A percentile compares a stretch with the other conserved stretches of the same genome.
phyloP scores from a whole-genome alignment of 192 early-diverging fungal genomes.

The Umbelopsis vinacea region DNA sequence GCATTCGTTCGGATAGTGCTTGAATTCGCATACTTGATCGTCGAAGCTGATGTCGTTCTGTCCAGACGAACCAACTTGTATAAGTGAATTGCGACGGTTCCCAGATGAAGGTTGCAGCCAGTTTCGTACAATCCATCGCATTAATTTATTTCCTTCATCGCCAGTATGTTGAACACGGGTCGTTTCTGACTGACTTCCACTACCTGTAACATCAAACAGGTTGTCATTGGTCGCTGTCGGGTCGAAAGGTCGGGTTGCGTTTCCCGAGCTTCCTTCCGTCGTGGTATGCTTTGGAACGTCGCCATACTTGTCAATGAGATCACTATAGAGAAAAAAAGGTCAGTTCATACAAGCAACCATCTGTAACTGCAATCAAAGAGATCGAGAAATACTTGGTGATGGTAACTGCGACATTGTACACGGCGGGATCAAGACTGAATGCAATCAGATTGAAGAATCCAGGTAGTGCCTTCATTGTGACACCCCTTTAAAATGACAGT shows the following conservation, averaged over 20 bases:
- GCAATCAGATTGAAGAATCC: conserved; percentile 26
- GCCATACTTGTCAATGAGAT: conserved; percentile 9
- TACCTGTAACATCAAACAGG: neutral
- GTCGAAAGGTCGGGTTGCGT: neutral
- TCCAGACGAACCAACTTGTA: neutral
- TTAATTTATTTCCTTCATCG: neutral
- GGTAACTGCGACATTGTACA: neutral
- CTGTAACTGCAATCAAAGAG: no score
- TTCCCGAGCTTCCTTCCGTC: neutral
- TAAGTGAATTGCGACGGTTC: neutral
- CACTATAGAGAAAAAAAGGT: neutral
- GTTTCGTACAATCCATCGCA: conserved; percentile 9
- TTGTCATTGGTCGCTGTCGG: neutral
- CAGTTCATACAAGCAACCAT: no score
- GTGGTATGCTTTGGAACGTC: neutral
- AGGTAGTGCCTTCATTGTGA: conserved; percentile 12
- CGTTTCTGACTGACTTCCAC: neutral
- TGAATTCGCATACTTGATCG: neutral
- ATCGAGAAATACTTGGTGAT: neutral
- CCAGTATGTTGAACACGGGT: neutral
- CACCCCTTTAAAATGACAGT: conserved; percentile 8
- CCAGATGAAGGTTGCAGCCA: neutral
- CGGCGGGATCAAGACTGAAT: conserved; percentile 26
- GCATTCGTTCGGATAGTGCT: neutral
- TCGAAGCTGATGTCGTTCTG: neutral